Conservation (phyloP, 768 basidiomycete genomes). For the Leccinellum rugosiceps region DNA sequence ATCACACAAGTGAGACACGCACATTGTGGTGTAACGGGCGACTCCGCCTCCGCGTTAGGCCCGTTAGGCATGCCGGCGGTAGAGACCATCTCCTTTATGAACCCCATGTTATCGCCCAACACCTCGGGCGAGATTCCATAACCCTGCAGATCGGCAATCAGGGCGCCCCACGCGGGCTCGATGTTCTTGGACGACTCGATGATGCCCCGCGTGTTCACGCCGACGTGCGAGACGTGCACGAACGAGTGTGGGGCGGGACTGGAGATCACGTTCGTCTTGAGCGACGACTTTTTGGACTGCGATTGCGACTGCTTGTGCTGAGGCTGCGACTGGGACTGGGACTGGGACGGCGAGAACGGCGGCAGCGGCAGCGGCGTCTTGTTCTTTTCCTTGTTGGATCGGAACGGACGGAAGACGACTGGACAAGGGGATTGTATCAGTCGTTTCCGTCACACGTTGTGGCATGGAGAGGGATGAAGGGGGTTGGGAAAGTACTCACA, state of each 20-base stretch:
- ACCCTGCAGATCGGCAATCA: constrained; percentile 42
- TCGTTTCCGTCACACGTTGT: background rate
- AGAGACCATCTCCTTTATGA: constrained; percentile 31
- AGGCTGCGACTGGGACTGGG: background rate
- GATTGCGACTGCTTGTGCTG: background rate
- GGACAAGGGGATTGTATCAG: background rate
- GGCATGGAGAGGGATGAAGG: background rate
- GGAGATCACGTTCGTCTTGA: constrained; percentile 46
- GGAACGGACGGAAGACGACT: constrained; percentile 30
- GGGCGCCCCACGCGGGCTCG: constrained; percentile 51
- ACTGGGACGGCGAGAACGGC: constrained; percentile 21
- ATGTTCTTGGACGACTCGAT: constrained; percentile 54
- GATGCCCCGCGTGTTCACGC: constrained; percentile 47
- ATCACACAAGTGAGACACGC: constrained; percentile 4
- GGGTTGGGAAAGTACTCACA: constrained; percentile 19
- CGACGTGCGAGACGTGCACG: constrained; percentile 64
- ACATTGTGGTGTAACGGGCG: constrained; percentile 8
- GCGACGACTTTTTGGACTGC: constrained; percentile 30
- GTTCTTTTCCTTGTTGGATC: constrained; percentile 26
- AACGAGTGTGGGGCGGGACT: constrained; percentile 58
- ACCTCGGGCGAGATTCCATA: constrained; percentile 34
- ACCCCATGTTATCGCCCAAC: constrained; percentile 31
- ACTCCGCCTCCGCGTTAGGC: background rate
- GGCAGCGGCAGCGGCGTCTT: constrained; percentile 43
- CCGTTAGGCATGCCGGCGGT: constrained; percentile 10